A percentile compares a stretch with the other conserved stretches of the same genome.
Conservation (phyloP, 208 protist genomes). For the Wallacemonas sp. region DNA sequence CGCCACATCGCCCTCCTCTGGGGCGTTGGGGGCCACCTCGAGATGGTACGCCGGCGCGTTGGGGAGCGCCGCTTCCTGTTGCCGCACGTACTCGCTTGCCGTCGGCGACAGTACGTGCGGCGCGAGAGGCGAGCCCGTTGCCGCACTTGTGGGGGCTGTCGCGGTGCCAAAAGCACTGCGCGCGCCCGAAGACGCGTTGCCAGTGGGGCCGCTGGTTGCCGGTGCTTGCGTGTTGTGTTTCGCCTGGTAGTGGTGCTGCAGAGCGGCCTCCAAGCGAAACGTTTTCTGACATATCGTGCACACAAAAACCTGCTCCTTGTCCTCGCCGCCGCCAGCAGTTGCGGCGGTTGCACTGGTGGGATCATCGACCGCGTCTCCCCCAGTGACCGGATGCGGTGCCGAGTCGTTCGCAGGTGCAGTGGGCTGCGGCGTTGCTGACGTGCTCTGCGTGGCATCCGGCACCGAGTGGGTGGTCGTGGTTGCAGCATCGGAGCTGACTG, state of each 20-base stretch:
- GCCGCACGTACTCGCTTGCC: slow-evolving; percentile 50
- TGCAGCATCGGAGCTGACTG: slow-evolving; percentile 26
- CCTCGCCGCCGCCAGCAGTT: slow-evolving; percentile 1
- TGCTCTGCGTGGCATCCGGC: too few relatives aligned
- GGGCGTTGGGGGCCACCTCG: slow-evolving; percentile 83
- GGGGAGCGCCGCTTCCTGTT: slow-evolving; percentile 59
- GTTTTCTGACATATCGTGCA: slow-evolving; percentile 90
- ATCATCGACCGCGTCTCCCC: too few relatives aligned
- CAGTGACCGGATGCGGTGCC: too few relatives aligned
- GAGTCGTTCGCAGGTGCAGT: too few relatives aligned
- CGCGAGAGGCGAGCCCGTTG: not conserved
- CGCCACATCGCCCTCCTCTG: slow-evolving; percentile 83
- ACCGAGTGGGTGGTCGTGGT: not conserved
- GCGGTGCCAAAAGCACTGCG: too few relatives aligned
- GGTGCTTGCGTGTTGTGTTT: slow-evolving; percentile 91
- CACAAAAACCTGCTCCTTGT: slow-evolving; percentile 64
- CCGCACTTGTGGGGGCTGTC: too few relatives aligned
- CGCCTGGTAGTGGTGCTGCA: slow-evolving; percentile 89
- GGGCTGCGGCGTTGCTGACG: too few relatives aligned
- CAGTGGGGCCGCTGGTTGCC: too few relatives aligned
- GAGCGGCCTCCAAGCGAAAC: slow-evolving; percentile 85
- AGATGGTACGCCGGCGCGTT: slow-evolving; percentile 81
- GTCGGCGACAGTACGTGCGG: not conserved
- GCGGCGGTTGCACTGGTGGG: not conserved
- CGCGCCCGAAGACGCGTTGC: too few relatives aligned